Percentiles rank a stretch among this genome's conserved stretches.
Evolutionary conservation across 768 basidiomycete species (phyloP).

Genomic region (Amanita rubescens): DNA sequence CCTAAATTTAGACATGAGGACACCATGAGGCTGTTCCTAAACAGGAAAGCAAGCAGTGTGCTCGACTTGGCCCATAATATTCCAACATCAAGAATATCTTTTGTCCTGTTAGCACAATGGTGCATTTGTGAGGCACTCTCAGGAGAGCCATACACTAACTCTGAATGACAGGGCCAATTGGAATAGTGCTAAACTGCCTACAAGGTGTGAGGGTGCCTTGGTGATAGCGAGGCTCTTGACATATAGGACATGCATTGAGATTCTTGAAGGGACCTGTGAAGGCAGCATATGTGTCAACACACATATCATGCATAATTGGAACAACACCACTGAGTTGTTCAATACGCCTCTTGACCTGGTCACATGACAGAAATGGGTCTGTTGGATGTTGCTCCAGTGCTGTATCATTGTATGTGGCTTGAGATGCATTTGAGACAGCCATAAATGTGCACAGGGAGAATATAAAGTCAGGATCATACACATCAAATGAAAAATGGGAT

Average conservation of each 20-base stretch:
- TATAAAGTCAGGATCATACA: slow-evolving; percentile 13
- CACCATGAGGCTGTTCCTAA: no score
- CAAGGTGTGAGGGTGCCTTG: slow-evolving; percentile 5
- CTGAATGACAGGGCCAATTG: slow-evolving; percentile 36
- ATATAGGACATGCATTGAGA: slow-evolving; percentile 24
- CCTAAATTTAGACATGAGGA: no score
- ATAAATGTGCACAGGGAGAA: slow-evolving; percentile 14
- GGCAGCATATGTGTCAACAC: no score
- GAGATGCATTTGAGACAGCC: slow-evolving; percentile 10
- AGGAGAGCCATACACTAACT: slow-evolving; percentile 18
- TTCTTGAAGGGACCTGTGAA: no score
- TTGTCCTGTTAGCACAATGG: slow-evolving; percentile 18
- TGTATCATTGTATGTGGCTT: slow-evolving; percentile 9
- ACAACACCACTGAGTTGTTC: slow-evolving; percentile 25
- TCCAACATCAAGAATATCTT: slow-evolving; percentile 18
- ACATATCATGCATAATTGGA: slow-evolving; percentile 30
- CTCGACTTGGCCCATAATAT: no score
- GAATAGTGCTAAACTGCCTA: slow-evolving; percentile 30
- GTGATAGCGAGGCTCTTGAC: slow-evolving; percentile 10
- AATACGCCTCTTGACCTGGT: slow-evolving; percentile 20
- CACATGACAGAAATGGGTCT: slow-evolving; percentile 19
- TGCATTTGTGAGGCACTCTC: slow-evolving; percentile 21
- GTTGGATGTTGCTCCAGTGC: slow-evolving; percentile 16
- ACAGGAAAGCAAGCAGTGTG: no score
- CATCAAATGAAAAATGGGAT: neutral